phyloP scores from a whole-genome alignment of 257 asterid genomes.

The Apocynum venetum region DNA sequence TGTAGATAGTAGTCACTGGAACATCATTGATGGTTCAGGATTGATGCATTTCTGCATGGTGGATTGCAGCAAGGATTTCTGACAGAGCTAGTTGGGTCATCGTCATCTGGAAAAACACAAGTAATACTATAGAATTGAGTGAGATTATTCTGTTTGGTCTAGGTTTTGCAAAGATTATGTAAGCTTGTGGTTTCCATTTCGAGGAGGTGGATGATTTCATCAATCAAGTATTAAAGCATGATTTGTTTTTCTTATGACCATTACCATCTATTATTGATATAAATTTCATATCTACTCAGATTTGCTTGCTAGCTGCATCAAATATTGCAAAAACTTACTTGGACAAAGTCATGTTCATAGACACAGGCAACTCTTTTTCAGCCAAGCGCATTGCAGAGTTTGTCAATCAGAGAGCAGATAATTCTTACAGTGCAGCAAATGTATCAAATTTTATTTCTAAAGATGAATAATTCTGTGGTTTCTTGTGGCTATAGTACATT shows the following conservation, averaged over 20 bases:
- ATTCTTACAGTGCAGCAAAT: constrained; percentile 40
- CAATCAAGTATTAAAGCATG: not conserved
- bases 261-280: not conserved
- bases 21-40: constrained; percentile 34
- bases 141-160: constrained; percentile 6
- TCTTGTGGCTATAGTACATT: not conserved
- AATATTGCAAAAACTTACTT: constrained; percentile 42
- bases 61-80: constrained; percentile 67
- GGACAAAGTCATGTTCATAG: constrained; percentile 63
- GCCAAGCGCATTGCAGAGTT: constrained; percentile 66
- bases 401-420: constrained; percentile 39
- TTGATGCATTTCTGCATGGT: constrained; percentile 70
- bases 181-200: not conserved
- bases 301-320: constrained; percentile 75
- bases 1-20: constrained; percentile 10
- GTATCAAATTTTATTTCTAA: not conserved
- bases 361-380: constrained; percentile 81
- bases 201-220: not conserved
- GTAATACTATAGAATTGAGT: constrained; percentile 27
- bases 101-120: constrained; percentile 93
- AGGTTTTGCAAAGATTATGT: not conserved
- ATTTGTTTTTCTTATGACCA: not conserved
- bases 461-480: not conserved
- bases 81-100: constrained; percentile 84
- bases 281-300: constrained; percentile 28